A percentile compares a stretch with the other conserved stretches of the same genome.
Conservation (phyloP, 1,139 yeast species). For the Blastobotrys buckinghamii region DNA sequence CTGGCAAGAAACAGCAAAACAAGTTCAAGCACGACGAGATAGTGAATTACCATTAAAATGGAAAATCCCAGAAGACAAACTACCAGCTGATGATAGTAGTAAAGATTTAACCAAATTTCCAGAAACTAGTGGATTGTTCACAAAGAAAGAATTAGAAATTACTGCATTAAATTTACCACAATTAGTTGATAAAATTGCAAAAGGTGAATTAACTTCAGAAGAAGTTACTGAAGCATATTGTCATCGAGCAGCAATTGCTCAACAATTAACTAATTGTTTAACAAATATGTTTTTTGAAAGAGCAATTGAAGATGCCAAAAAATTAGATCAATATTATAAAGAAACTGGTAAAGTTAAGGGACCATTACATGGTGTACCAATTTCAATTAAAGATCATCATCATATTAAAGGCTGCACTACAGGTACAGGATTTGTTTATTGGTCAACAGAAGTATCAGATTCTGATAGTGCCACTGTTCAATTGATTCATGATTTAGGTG, state of each 20-base stretch:
- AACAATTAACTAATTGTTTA: constrained; percentile 53
- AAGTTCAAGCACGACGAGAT: constrained; percentile 10
- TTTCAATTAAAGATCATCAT: constrained; percentile 58
- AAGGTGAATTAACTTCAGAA: constrained; percentile 4
- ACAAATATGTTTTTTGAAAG: constrained; percentile 53
- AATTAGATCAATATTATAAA: constrained; percentile 35
- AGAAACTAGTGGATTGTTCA: constrained; percentile 8
- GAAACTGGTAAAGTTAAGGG: constrained; percentile 39
- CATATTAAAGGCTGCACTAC: constrained; percentile 40
- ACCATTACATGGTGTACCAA: constrained; percentile 49
- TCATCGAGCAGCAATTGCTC: constrained; percentile 48
- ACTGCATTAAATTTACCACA: constrained; percentile 9
- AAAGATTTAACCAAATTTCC: constrained; percentile 9
- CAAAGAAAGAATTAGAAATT: constrained; percentile 10
- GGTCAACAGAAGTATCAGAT: constrained; percentile 24
- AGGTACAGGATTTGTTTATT: constrained; percentile 28
- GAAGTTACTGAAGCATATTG: constrained; percentile 18
- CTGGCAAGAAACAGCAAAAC: constrained; percentile 6
- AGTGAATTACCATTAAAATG: constrained; percentile 10
- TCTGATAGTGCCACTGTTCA: constrained; percentile 44
- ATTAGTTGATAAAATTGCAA: neutral
- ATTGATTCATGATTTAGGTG: constrained; percentile 41
- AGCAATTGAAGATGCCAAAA: constrained; percentile 44
- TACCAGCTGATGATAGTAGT: constrained; percentile 3
- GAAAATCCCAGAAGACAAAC: constrained; percentile 9